Conservation (phyloP, 257 asterid genomes). For the Parsonsia alboflavescens region DNA sequence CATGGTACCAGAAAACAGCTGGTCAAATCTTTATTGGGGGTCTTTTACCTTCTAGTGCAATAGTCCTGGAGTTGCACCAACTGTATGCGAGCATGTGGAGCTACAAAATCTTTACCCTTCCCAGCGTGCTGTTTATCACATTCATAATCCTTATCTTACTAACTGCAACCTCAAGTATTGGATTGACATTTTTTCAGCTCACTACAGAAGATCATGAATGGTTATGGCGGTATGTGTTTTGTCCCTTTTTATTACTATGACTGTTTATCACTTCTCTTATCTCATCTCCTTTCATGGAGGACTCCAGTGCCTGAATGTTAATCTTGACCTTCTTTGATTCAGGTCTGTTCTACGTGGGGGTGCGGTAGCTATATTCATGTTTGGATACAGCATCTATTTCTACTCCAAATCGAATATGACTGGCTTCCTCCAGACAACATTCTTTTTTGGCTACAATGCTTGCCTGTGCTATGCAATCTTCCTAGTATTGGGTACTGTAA, state of each 20-base stretch:
- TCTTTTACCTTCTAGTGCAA: slow-evolving; percentile 76
- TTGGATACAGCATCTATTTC: slow-evolving; percentile 49
- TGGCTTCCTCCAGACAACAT: slow-evolving; percentile 52
- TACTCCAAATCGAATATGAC: slow-evolving; percentile 62
- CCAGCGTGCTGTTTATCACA: slow-evolving; percentile 46
- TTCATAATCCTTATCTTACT: slow-evolving; percentile 50
- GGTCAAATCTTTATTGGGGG: slow-evolving; percentile 81
- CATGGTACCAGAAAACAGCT: slow-evolving; percentile 65
- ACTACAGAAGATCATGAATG: slow-evolving; percentile 72
- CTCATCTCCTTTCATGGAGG: background rate
- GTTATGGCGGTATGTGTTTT: slow-evolving; percentile 74
- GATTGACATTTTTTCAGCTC: slow-evolving; percentile 76
- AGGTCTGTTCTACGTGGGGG: slow-evolving; percentile 83
- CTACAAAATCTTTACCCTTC: slow-evolving; percentile 50
- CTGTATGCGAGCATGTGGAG: slow-evolving; percentile 81
- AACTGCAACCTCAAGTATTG: slow-evolving; percentile 53
- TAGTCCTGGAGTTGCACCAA: slow-evolving; percentile 64
- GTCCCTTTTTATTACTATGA: background rate
- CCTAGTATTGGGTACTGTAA: slow-evolving; percentile 64
- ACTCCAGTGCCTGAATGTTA: background rate
- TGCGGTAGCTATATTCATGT: slow-evolving; percentile 69
- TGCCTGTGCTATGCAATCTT: slow-evolving; percentile 71
- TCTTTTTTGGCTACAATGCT: slow-evolving; percentile 65
- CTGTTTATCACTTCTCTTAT: background rate
- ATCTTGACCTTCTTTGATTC: slow-evolving; percentile 22